A percentile compares a stretch with the other conserved stretches of the same genome.
Evolutionary conservation across 2,329 filamentous ascomycete species (phyloP).

Genomic region (Thielaviopsis populi): DNA sequence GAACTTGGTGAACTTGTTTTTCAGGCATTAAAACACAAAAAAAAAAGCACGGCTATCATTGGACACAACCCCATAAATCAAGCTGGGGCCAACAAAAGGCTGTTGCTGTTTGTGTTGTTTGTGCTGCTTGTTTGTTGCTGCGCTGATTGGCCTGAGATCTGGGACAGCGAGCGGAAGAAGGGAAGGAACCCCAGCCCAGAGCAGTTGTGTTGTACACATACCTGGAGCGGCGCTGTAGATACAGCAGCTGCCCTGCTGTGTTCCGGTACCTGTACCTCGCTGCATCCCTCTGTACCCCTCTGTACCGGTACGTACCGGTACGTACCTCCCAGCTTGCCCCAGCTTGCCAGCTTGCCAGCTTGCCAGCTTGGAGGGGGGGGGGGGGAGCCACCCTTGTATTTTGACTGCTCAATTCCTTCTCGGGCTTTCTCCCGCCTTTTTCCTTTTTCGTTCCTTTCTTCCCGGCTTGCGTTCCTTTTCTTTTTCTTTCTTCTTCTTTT

Average conservation of each 20-base stretch:
- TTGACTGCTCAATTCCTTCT: conserved; percentile 5
- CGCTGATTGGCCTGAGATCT: not conserved
- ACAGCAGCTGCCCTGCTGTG: no score
- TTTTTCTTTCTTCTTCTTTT: conserved; percentile 5
- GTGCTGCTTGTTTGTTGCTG: not conserved
- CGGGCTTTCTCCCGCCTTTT: conserved; percentile 9
- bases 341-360: not conserved
- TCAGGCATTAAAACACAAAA: not conserved
- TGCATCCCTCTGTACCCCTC: no score
- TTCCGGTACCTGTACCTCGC: no score
- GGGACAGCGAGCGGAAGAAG: not conserved
- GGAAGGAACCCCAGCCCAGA: not conserved
- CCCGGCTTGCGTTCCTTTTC: not conserved
- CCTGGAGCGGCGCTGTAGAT: no score
- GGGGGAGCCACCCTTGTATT: not conserved
- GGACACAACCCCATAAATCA: not conserved
- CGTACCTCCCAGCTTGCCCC: no score
- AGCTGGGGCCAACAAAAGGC: not conserved
- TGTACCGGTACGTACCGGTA: no score
- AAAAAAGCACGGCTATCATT: not conserved
- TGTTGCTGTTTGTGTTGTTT: not conserved
- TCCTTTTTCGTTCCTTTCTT: conserved; percentile 1
- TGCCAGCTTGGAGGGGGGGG: not conserved
- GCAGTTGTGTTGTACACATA: no score
- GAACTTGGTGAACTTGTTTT: no score